A percentile compares a stretch with the other conserved stretches of the same genome.
Conservation (phyloP, 306 rosid species). For the Herpetospermum pedunculosum region DNA sequence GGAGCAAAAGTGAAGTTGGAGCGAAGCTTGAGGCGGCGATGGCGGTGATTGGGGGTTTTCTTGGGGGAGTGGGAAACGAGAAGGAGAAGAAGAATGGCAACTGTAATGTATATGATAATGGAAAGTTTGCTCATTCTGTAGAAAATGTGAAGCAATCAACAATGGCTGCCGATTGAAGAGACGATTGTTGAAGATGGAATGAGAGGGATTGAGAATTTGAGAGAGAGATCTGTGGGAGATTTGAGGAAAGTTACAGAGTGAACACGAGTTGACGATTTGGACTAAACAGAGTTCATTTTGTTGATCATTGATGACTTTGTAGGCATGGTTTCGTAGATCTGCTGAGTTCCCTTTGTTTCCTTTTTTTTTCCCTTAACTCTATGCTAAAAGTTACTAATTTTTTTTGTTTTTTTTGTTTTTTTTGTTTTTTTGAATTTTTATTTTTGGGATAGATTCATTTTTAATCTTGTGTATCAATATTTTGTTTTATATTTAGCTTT, state of each 20-base stretch:
- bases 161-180: not conserved
- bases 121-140: constrained; percentile 47
- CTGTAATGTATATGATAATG: constrained; percentile 35
- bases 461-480: no score
- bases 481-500: no score
- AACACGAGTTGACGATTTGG: constrained; percentile 2
- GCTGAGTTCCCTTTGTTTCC: not conserved
- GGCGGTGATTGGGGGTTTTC: constrained; percentile 33
- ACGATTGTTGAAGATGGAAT: not conserved
- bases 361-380: no score
- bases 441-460: no score
- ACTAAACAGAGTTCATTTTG: not conserved
- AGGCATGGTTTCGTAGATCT: not conserved
- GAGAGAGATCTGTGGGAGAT: not conserved
- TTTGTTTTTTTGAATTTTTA: no score
- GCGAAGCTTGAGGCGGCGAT: constrained; percentile 83
- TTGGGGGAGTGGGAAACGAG: constrained; percentile 54
- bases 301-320: not conserved
- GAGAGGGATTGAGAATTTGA: not conserved
- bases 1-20: constrained; percentile 58
- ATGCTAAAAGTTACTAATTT: no score
- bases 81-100: constrained; percentile 34
- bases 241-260: not conserved
- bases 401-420: no score
- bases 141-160: not conserved